Conservation (phyloP, 768 basidiomycete genomes). For the Erythrobasidium yunnanense region DNA sequence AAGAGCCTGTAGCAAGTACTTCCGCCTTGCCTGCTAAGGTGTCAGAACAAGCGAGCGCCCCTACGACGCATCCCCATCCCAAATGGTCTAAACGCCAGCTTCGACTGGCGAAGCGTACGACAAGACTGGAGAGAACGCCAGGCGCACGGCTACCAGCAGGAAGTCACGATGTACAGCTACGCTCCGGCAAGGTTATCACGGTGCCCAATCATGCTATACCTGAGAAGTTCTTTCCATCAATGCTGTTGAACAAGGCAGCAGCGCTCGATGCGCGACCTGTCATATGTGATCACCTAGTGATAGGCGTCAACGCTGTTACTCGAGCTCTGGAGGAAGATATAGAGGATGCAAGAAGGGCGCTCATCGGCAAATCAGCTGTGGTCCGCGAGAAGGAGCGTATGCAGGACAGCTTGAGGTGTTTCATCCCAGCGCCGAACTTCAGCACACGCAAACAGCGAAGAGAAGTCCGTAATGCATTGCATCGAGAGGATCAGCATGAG, state of each 20-base stretch:
- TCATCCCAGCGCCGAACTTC: neutral
- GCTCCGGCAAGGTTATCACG: neutral
- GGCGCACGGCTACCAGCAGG: too few relatives aligned
- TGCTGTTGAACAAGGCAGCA: neutral
- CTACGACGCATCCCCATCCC: too few relatives aligned
- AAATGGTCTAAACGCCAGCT: too few relatives aligned
- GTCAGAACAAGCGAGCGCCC: neutral
- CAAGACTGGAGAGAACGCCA: too few relatives aligned
- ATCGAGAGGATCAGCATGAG: neutral
- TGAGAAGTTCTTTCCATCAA: neutral
- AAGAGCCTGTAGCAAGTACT: neutral
- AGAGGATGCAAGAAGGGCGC: neutral
- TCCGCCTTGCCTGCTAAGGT: neutral
- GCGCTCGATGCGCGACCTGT: neutral
- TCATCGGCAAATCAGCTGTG: neutral
- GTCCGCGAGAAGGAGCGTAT: neutral
- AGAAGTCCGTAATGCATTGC: neutral
- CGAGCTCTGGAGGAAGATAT: neutral
- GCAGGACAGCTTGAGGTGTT: neutral
- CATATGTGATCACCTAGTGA: neutral
- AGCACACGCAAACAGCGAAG: neutral
- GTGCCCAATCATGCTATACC: neutral
- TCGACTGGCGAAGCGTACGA: too few relatives aligned
- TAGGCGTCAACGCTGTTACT: slow-evolving; percentile 8
- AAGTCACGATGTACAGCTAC: too few relatives aligned